Percentiles rank a stretch among this genome's conserved stretches.
Conservation (phyloP, 1,284 basidiomycete species). For the Naganishia sp. region DNA sequence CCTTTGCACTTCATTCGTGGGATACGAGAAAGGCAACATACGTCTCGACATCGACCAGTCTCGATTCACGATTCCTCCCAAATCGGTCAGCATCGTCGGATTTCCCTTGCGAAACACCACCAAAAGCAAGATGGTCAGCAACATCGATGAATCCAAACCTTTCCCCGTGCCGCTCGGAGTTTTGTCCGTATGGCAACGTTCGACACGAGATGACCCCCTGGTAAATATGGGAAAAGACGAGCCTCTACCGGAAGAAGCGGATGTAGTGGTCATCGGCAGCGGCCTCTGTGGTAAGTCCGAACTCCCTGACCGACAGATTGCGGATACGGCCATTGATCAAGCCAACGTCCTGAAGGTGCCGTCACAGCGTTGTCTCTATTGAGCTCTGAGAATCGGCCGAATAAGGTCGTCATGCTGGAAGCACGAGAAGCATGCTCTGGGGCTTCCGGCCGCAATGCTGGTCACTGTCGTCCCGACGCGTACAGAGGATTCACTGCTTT, state of each 20-base stretch:
- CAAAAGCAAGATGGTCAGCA: background rate
- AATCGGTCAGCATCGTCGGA: no score
- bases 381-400: slow-evolving; percentile 34
- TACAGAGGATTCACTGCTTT: slow-evolving; percentile 45
- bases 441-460: slow-evolving; percentile 50
- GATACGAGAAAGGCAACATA: no score
- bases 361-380: slow-evolving; percentile 41
- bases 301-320: slow-evolving; percentile 9
- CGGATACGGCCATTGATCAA: no score
- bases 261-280: slow-evolving; percentile 46
- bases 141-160: slow-evolving; percentile 5
- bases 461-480: slow-evolving; percentile 48
- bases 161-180: slow-evolving; percentile 38
- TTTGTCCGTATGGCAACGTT: slow-evolving; percentile 47
- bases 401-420: slow-evolving; percentile 44
- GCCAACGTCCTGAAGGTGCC: slow-evolving; percentile 33
- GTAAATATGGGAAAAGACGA: slow-evolving; percentile 37
- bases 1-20: no score
- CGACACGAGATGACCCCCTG: slow-evolving; percentile 41
- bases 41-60: background rate
- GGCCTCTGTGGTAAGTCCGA: slow-evolving; percentile 38
- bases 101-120: no score
- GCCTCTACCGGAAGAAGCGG: slow-evolving; percentile 38
- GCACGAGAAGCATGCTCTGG: slow-evolving; percentile 49
- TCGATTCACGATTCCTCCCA: no score